Percentiles rank a stretch among this genome's conserved stretches.
These are phyloP conservation scores for Suhomyces chickasaworum DNA, from an alignment of 1,139 yeast species.

Conservation along the genomic window DNA sequence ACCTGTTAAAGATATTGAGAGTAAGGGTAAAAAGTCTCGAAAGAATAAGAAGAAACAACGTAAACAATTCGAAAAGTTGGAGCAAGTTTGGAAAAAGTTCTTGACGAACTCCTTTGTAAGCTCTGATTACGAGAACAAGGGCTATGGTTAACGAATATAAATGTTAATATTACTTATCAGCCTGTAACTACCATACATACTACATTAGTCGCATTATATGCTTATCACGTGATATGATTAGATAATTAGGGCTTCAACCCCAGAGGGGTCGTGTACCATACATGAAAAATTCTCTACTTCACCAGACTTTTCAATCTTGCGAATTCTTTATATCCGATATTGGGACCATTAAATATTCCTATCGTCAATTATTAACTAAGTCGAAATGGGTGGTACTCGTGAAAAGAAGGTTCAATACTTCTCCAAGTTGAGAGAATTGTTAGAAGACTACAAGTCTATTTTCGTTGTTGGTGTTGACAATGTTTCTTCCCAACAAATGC, in stretches of 20 bases:
- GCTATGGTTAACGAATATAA: slow-evolving; percentile 24
- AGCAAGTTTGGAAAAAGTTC: slow-evolving; percentile 45
- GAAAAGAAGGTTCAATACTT: slow-evolving; percentile 97
- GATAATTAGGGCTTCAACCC: slow-evolving; percentile 11
- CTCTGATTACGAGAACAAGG: slow-evolving; percentile 60
- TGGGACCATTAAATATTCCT: slow-evolving; percentile 91
- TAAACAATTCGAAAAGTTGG: slow-evolving; percentile 21
- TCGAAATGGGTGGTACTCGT: slow-evolving; percentile 99
- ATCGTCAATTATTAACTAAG: slow-evolving; percentile 65
- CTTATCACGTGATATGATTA: background rate
- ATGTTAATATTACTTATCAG: background rate
- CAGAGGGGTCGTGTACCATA: slow-evolving; percentile 5
- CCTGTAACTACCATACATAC: background rate
- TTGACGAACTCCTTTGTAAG: slow-evolving; percentile 60
- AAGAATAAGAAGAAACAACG: slow-evolving; percentile 11
- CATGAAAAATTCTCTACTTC: slow-evolving; percentile 12
- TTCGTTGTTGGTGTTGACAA: slow-evolving; percentile 99
- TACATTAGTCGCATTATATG: too few relatives aligned
- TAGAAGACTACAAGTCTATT: slow-evolving; percentile 96
- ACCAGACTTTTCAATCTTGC: slow-evolving; percentile 5
- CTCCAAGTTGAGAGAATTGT: slow-evolving; percentile 89
- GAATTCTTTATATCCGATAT: slow-evolving; percentile 7
- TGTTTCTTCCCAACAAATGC: slow-evolving; percentile 99
- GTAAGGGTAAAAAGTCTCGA: slow-evolving; percentile 17
- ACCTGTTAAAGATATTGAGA: slow-evolving; percentile 28